Evolutionary conservation across 495 filamentous ascomycete species (phyloP).

Genomic region (Annulohypoxylon nitens): DNA sequence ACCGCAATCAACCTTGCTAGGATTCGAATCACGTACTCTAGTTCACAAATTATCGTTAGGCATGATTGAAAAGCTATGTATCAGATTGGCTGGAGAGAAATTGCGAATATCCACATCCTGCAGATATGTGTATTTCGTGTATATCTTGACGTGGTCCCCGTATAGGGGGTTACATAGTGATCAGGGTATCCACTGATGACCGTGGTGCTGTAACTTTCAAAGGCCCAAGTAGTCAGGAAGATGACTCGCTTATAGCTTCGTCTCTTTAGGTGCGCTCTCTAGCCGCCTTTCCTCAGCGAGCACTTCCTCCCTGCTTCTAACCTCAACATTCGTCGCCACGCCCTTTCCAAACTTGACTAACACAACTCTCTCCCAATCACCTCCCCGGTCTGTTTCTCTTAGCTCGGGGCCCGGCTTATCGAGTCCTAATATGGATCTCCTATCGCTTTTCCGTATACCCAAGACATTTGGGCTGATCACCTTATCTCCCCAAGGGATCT

Average conservation of each 20-base stretch:
- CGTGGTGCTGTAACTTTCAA: not conserved
- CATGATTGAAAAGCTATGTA: not conserved
- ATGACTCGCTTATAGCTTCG: conserved; percentile 41
- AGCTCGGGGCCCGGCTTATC: conserved; percentile 81
- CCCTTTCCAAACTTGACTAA: conserved; percentile 73
- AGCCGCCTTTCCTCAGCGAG: conserved; percentile 54
- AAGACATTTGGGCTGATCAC: conserved; percentile 78
- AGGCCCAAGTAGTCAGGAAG: not conserved
- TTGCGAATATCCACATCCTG: not conserved
- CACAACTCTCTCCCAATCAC: conserved; percentile 80
- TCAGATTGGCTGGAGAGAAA: not conserved
- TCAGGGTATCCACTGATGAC: not conserved
- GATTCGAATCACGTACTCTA: not conserved
- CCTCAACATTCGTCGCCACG: conserved; percentile 66
- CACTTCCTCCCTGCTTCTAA: conserved; percentile 67
- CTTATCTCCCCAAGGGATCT: conserved; percentile 79
- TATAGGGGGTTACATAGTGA: not conserved
- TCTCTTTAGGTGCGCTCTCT: conserved; percentile 13
- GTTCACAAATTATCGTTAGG: not conserved
- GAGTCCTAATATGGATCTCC: conserved; percentile 73
- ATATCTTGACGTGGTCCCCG: not conserved
- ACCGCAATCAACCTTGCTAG: not conserved
- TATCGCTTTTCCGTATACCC: conserved; percentile 66
- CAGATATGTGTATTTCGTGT: not conserved
- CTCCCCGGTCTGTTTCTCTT: conserved; percentile 69